Conservation (phyloP, 139 green algal genomes). For the Mesostigma viride region DNA sequence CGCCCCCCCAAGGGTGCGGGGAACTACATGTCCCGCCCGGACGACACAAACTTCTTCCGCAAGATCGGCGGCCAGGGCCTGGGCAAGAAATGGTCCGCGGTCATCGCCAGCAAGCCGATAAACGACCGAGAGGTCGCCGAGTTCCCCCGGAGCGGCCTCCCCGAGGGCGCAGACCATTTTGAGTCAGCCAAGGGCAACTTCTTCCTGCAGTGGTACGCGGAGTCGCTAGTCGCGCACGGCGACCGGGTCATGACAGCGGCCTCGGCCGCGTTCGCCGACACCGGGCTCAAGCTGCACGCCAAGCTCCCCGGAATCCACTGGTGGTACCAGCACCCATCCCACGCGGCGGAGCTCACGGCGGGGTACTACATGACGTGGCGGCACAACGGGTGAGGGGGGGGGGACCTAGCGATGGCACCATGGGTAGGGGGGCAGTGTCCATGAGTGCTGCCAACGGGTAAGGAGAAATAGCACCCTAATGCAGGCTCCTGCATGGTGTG, state of each 20-base stretch:
- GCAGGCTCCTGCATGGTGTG: too few relatives aligned
- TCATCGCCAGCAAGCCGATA: background rate
- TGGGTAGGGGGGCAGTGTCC: too few relatives aligned
- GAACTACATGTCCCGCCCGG: slow-evolving; percentile 73
- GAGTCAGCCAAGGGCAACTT: slow-evolving; percentile 61
- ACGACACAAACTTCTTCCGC: slow-evolving; percentile 84
- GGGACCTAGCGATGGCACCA: too few relatives aligned
- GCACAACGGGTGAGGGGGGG: slow-evolving; percentile 5
- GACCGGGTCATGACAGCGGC: slow-evolving; percentile 59
- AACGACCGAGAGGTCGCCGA: too few relatives aligned
- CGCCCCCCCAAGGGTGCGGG: slow-evolving; percentile 79
- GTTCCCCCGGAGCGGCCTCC: too few relatives aligned
- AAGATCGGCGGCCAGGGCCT: slow-evolving; percentile 43
- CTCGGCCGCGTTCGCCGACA: slow-evolving; percentile 37
- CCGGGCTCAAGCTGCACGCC: slow-evolving; percentile 48
- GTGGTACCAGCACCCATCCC: slow-evolving; percentile 83
- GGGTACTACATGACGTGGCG: slow-evolving; percentile 91
- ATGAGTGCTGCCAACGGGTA: too few relatives aligned
- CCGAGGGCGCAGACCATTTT: too few relatives aligned
- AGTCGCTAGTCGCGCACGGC: slow-evolving; percentile 68
- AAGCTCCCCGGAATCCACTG: slow-evolving; percentile 95
- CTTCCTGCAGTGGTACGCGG: slow-evolving; percentile 85
- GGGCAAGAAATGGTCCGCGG: slow-evolving; percentile 53
- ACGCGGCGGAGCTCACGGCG: slow-evolving; percentile 86
- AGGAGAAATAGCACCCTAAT: too few relatives aligned